Percentiles rank a stretch among this genome's conserved stretches.
Conservation (phyloP, 192 early-diverging fungal genomes). For the Coemansia erecta region DNA sequence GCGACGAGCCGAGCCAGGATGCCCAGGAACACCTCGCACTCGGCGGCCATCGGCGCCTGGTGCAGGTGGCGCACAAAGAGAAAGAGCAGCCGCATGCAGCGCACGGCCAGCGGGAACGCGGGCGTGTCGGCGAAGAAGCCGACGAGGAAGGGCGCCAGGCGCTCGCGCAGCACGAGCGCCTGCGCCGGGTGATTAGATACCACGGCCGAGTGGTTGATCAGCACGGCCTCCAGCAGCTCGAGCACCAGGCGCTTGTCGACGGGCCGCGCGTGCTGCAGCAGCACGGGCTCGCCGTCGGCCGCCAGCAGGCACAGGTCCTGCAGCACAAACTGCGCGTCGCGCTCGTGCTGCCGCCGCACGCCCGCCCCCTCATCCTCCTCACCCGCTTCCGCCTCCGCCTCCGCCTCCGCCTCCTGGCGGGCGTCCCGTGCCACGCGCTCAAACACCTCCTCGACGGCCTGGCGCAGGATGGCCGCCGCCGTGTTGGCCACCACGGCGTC, state of each 20-base stretch:
- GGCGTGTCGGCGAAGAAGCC: slow-evolving; percentile 85
- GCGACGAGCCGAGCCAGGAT: slow-evolving; percentile 73
- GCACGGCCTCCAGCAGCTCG: slow-evolving; percentile 88
- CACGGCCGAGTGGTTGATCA: slow-evolving; percentile 73
- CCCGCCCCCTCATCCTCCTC: not conserved
- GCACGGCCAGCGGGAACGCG: slow-evolving; percentile 80
- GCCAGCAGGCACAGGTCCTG: slow-evolving; percentile 86
- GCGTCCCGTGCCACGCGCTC: slow-evolving; percentile 46
- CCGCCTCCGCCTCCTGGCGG: not conserved
- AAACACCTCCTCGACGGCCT: slow-evolving; percentile 51
- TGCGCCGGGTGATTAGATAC: slow-evolving; percentile 87
- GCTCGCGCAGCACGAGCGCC: slow-evolving; percentile 67
- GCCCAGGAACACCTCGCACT: slow-evolving; percentile 93
- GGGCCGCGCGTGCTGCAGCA: slow-evolving; percentile 43
- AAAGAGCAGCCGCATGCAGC: slow-evolving; percentile 76
- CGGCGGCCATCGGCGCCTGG: slow-evolving; percentile 54
- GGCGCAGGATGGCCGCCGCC: slow-evolving; percentile 46
- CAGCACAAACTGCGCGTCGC: slow-evolving; percentile 87
- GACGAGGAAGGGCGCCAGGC: slow-evolving; percentile 86
- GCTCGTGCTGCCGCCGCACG: slow-evolving; percentile 58
- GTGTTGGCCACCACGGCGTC: slow-evolving; percentile 52
- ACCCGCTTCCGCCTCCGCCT: not conserved
- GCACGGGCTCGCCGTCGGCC: slow-evolving; percentile 64
- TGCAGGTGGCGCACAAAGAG: slow-evolving; percentile 68
- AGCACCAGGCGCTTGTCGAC: slow-evolving; percentile 76